Evolutionary conservation across 2,329 filamentous ascomycete species (phyloP).

Genomic region (Myrmaecium sp.): DNA sequence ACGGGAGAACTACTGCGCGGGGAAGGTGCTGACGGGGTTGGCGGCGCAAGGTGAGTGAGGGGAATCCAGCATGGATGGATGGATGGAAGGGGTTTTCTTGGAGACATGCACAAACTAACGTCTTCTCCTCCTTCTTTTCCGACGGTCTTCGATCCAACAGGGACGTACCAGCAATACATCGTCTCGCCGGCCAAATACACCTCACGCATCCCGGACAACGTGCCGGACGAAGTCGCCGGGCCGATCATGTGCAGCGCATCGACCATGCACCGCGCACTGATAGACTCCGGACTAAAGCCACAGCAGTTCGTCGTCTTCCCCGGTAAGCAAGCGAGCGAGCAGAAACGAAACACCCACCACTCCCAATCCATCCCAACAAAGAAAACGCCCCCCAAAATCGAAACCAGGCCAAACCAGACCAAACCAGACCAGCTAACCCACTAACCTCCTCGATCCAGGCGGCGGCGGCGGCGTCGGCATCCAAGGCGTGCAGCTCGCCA

Average conservation of each 20-base stretch:
- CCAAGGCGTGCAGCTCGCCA: conserved; percentile 34
- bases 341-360: no score
- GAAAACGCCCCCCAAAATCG: no score
- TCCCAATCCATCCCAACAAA: no score
- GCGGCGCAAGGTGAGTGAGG: conserved; percentile 13
- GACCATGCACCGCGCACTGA: conserved; percentile 40
- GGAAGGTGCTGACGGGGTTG: conserved; percentile 9
- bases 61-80: neutral
- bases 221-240: conserved; percentile 18
- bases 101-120: no score
- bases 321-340: no score
- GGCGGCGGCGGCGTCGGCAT: conserved; percentile 40
- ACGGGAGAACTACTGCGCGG: conserved; percentile 5
- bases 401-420: no score
- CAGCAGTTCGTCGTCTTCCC: conserved; percentile 40
- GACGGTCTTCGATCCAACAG: no score
- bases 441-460: no score
- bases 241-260: conserved; percentile 26
- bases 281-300: conserved; percentile 31
- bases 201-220: conserved; percentile 9
- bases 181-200: conserved; percentile 34
- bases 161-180: conserved; percentile 7
- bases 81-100: neutral
- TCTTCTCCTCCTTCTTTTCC: no score
- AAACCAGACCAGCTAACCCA: no score